Evolutionary conservation across 768 basidiomycete species (phyloP), one percentile per base, ranked within the genome.

Genomic region (Collybia sp.): DNA sequence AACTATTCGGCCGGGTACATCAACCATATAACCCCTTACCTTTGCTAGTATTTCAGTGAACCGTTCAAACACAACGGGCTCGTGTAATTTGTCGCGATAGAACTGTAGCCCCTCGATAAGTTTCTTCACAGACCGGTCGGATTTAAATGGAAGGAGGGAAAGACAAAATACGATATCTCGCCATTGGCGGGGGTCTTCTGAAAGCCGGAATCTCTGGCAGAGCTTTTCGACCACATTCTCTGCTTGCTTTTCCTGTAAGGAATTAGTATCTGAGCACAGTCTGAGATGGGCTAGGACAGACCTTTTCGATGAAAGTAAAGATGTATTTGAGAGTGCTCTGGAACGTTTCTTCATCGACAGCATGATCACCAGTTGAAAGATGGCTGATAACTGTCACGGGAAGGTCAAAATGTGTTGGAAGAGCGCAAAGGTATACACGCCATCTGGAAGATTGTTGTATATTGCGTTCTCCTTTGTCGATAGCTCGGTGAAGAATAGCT

Each of bases 391-490:
- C 89, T 92, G 50, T 33, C 44, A 43, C 15, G 44, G 8, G 40
- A 12, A 31, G 43, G 13, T 51, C 9, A 50, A 53, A 42, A 50
- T 48, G 39, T 13, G 30, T 20, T 13, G 13, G 9, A 25, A 40
- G 2, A 42, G 31, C 4, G 41, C 39, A 15, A 44, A 13, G 34
- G 17, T 35, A 11, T 10, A 47, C 82, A 30, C 56, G 89, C 90
- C 88, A 67, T 99, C 96, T 2, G 94, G 96, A 56, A 99, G 66
- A 63, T 99, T 99, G 66, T 98, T 98, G 62, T 98, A 97, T 47
- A 99, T 94, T 6, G 94, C 96, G 61, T 99, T 99, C 56, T 98
- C 96, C 68, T 98, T 99, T 19, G 91, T 93, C 30, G 91, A 86
- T 43, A 99, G 68, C 60, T 98, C 94, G 16, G 82, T 88, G 73